Evolutionary conservation across 495 filamentous ascomycete genomes (phyloP), one percentile per base, ranked within the genome.

Genomic region (Lindgomyces ingoldianus): DNA sequence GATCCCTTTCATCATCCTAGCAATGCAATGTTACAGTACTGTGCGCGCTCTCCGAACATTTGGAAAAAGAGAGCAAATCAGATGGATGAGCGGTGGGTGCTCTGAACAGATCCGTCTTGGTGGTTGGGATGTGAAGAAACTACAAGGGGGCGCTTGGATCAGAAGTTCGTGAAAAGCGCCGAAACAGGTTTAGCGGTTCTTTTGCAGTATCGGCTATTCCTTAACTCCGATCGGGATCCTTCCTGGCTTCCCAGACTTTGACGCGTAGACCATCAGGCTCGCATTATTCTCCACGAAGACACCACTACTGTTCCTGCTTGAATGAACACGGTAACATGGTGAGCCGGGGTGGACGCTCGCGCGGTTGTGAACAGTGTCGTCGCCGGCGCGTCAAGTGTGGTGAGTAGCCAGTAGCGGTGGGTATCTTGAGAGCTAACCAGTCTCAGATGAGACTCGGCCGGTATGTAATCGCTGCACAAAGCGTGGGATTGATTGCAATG

Each of bases 331-430:
- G 22, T 1, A 52, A 3, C 14, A 64, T 64, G 61, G 61, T 64
- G 44, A 57, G 52, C 24, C 41, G 61, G 11, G 61, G 61, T 14
- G 61, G 61, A 39, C 61, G 61, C 21, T 64, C 61, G 4, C 46
- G 25, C 48, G 61, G 61, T 9, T 64, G 61, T 39, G 18, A 44
- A 18, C 21, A 64, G 16, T 64, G 53, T 30, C 53, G 53, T 19
- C 53, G 54, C 14, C 62, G 53, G 16, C 44, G 54, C 12, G 62
- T 58, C 11, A 64, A 64, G 46, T 64, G 62, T 44, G 62, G 62
- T 64, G 44, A 52, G 62, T 64, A 44, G n/a, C 14, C 41, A 8
- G 12, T 22, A 41, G 47, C 3, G n/a, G 19, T 45, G 27, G n/a
- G 12, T 18, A n/a, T 61, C 12, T 22, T 25, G 29, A 10, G 11